Conservation (phyloP, 2,329 filamentous ascomycete species). For the Scolecobasidium constrictum region DNA sequence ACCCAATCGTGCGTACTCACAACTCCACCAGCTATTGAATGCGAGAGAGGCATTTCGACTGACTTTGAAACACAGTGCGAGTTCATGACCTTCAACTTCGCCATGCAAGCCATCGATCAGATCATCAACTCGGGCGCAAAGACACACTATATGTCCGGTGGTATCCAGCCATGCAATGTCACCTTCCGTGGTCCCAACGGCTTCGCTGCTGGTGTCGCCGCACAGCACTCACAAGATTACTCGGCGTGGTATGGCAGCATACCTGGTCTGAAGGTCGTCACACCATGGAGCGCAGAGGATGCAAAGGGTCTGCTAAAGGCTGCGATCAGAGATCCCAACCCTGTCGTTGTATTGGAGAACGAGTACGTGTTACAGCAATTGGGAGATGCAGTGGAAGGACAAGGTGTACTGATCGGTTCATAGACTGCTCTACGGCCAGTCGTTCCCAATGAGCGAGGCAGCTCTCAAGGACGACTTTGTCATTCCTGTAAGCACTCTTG, state of each 20-base stretch:
- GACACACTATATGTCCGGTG: constrained; percentile 99
- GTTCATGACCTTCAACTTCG: constrained; percentile 99
- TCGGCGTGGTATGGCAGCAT: constrained; percentile 98
- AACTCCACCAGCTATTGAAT: not conserved
- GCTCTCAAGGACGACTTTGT: constrained; percentile 96
- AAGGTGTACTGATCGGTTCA: constrained; percentile 16
- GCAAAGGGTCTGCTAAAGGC: constrained; percentile 97
- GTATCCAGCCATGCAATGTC: constrained; percentile 98
- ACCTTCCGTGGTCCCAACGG: constrained; percentile 99
- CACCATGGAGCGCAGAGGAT: constrained; percentile 93
- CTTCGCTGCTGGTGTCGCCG: constrained; percentile 88
- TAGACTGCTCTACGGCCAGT: constrained; percentile 75
- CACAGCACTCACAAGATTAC: constrained; percentile 99
- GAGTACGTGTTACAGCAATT: too few relatives aligned
- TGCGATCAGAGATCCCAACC: constrained; percentile 96
- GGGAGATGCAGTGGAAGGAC: not conserved
- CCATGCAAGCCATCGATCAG: constrained; percentile 99
- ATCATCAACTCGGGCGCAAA: constrained; percentile 98
- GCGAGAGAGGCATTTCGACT: not conserved
- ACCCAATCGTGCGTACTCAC: constrained; percentile 67
- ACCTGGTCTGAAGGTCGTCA: constrained; percentile 91
- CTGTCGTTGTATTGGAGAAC: constrained; percentile 60
- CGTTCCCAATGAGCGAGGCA: constrained; percentile 94
- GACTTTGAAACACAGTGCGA: constrained; percentile 58
- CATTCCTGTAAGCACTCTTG: constrained; percentile 47